Base-by-base conservation (phyloP, 192 early-diverging fungal species). In the Phlyctochytrium arcticum region DNA sequence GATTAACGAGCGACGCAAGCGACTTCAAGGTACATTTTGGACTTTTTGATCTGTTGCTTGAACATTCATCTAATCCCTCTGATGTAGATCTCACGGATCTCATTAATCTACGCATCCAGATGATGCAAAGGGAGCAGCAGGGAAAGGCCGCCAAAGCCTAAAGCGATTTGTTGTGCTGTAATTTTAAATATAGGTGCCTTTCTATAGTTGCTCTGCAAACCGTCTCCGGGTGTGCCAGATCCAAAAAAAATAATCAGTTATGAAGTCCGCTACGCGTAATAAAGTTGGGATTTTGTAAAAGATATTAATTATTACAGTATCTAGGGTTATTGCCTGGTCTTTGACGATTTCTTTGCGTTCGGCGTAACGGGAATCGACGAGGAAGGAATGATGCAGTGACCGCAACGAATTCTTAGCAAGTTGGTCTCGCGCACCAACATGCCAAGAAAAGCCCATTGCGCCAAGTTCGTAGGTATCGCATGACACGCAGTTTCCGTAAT, bases 1-100 rank as follows among this genome's bases (percentile, higher is more conserved):
- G 3, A 83, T 95, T 19, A 80, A 82, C 42, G 80, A 83, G 62
- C 87, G 92, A 62, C 90, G 93, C 69, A 81, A 80, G 34, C 66
- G 73, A 39, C 62, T 69, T 19, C 60, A 68, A 32, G 59, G 70
- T 73, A 39, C 33, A 72, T 48, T n/a, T 9, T 57, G 19, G 48
- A 32, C 24, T n/a, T 17, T 15, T 9, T 29, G 29, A 47, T n/a
- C 46, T 4, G 34, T n/a, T n/a, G n/a, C n/a, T n/a, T n/a, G n/a
- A 23, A 29, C 0, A 2, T 2, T 44, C 35, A 47, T 5, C 24
- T 19, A 53, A 19, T 0, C 0, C 19, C 0, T 54, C 3, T 33
- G 3, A 36, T 24, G 51, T 27, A 64, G 62, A 51, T 19, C 19
- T 64, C 8, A 31, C 49, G 36, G 62, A 64, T 36, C 24, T 64